Percentiles rank a stretch among this genome's conserved stretches.
These are phyloP conservation scores for Ehretia macrophylla DNA, from an alignment of 257 asterid genomes.

Conservation along the genomic window DNA sequence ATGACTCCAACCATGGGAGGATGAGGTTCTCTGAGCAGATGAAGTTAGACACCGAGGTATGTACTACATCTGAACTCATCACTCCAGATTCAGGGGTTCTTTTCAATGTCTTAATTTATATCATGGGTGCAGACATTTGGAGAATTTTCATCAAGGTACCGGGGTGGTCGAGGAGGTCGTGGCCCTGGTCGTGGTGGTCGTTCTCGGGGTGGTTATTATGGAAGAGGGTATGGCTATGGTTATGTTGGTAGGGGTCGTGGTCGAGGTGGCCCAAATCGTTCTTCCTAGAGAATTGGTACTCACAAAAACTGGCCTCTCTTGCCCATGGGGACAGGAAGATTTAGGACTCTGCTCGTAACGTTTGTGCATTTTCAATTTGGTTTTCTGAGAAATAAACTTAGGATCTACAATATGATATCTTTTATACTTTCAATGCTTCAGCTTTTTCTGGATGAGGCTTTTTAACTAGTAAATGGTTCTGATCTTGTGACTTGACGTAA, in stretches of 20 bases:
- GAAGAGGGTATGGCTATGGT: slow-evolving; percentile 49
- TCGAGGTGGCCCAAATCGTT: slow-evolving; percentile 44
- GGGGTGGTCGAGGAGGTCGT: slow-evolving; percentile 92
- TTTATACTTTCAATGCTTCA: background rate
- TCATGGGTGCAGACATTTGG: slow-evolving; percentile 74
- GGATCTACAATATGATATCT: slow-evolving; percentile 6
- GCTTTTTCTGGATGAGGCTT: background rate
- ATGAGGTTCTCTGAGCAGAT: slow-evolving; percentile 85
- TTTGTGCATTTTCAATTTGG: slow-evolving; percentile 35
- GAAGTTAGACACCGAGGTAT: slow-evolving; percentile 93
- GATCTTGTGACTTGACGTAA: background rate
- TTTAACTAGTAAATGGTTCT: slow-evolving; percentile 4
- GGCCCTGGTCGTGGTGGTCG: slow-evolving; percentile 74
- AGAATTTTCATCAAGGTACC: slow-evolving; percentile 72
- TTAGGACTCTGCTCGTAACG: slow-evolving; percentile 32
- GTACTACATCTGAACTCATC: background rate
- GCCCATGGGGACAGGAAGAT: slow-evolving; percentile 24
- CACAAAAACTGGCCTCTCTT: slow-evolving; percentile 16
- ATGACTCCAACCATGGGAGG: slow-evolving; percentile 60
- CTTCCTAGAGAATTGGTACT: slow-evolving; percentile 38
- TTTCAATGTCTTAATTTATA: slow-evolving; percentile 14
- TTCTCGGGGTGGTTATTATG: slow-evolving; percentile 56
- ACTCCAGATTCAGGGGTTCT: background rate
- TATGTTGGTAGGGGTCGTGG: slow-evolving; percentile 55
- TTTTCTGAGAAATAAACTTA: slow-evolving; percentile 28